Evolutionary conservation across 2,329 filamentous ascomycete genomes (phyloP).

Genomic region (Fusarium camptoceras): DNA sequence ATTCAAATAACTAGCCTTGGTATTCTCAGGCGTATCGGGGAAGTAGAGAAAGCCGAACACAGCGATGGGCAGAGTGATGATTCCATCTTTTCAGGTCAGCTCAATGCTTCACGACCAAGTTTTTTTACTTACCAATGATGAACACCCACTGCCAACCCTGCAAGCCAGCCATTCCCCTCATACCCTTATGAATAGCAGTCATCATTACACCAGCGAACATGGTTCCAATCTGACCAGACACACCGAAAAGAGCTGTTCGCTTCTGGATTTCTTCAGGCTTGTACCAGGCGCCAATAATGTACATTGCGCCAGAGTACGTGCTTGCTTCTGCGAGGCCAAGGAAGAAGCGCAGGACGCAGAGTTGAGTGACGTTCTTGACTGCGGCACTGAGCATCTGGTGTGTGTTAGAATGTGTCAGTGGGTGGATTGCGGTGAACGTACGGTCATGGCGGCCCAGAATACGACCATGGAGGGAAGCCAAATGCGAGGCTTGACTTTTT

Average conservation of each 20-base stretch:
- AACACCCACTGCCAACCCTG: constrained; percentile 63
- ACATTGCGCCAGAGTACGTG: constrained; percentile 49
- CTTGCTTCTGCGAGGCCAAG: constrained; percentile 46
- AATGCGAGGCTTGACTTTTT: constrained; percentile 68
- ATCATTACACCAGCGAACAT: constrained; percentile 71
- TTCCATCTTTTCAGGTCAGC: constrained; percentile 22
- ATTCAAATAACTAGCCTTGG: constrained; percentile 51
- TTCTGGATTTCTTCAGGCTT: constrained; percentile 68
- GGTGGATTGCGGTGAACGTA: constrained; percentile 35
- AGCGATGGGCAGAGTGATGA: constrained; percentile 41
- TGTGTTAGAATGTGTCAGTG: accelerated
- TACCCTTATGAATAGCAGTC: constrained; percentile 52
- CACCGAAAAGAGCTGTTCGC: constrained; percentile 68
- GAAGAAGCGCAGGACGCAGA: constrained; percentile 48
- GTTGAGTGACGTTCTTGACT: constrained; percentile 46
- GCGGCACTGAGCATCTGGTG: constrained; percentile 47
- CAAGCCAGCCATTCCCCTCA: constrained; percentile 54
- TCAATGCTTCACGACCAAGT: accelerated
- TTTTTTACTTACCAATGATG: constrained; percentile 18
- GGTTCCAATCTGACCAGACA: constrained; percentile 66
- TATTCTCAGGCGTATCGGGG: constrained; percentile 49
- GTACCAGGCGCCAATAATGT: constrained; percentile 63
- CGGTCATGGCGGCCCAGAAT: constrained; percentile 70
- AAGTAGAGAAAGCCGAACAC: constrained; percentile 42
- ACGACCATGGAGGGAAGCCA: constrained; percentile 71